phyloP scores from a whole-genome alignment of 306 rosid genomes.

The Quercus ilex region DNA sequence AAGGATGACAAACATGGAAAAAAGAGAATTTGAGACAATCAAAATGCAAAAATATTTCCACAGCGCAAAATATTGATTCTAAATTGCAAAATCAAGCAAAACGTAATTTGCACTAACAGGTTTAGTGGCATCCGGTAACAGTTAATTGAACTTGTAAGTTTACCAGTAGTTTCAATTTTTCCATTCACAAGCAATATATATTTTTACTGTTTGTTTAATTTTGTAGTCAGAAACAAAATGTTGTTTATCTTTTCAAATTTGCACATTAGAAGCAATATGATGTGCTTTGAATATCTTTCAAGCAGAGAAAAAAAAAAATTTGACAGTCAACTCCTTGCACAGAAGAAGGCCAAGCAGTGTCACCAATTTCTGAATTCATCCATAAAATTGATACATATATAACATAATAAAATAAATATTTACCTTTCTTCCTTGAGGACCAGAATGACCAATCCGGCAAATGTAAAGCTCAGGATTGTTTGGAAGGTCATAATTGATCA shows the following conservation, averaged over 20 bases:
- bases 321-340: background rate
- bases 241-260: background rate
- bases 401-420: background rate
- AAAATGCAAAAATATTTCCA: background rate
- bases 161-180: no score
- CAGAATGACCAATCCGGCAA: constrained; percentile 90
- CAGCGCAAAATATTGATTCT: no score
- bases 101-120: background rate
- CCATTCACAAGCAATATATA: no score
- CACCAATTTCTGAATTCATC: background rate
- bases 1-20: background rate
- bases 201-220: no score
- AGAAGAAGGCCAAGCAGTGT: background rate
- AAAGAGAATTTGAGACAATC: background rate
- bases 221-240: no score
- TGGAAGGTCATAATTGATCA: constrained; percentile 93
- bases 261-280: background rate
- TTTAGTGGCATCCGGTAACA: background rate
- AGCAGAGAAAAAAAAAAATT: no score
- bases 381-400: background rate
- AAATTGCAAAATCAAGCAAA: no score
- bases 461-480: constrained; percentile 95
- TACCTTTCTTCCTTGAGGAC: constrained; percentile 98
- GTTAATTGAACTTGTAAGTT: background rate
- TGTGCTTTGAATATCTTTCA: no score